Evolutionary conservation across 169 alveolate species (phyloP).

Genomic region (Condylostoma magnum): DNA sequence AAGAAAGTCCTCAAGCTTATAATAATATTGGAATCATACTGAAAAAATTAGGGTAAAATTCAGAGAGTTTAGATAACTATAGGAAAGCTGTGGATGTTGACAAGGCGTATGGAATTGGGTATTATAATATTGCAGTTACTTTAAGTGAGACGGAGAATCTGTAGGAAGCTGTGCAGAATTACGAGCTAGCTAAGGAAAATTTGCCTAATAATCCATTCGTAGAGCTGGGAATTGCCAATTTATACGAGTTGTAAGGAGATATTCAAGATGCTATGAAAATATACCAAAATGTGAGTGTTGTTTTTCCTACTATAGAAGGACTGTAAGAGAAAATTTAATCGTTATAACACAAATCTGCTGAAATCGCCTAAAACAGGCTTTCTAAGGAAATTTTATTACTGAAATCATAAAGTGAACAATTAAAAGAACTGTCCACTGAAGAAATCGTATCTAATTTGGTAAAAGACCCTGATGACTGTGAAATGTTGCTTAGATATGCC

Average conservation of each 20-base stretch:
- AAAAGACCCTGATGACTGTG: slow-evolving; percentile 37
- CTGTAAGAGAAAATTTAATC: slow-evolving; percentile 14
- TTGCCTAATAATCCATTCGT: slow-evolving; percentile 48
- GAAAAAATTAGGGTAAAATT: slow-evolving; percentile 54
- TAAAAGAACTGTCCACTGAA: slow-evolving; percentile 5
- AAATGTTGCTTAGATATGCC: slow-evolving; percentile 36
- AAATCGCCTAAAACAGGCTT: neutral
- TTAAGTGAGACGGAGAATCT: slow-evolving; percentile 38
- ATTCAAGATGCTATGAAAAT: slow-evolving; percentile 46
- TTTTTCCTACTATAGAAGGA: slow-evolving; percentile 17
- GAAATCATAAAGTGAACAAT: slow-evolving; percentile 16
- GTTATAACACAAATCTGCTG: slow-evolving; percentile 8
- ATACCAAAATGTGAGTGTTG: slow-evolving; percentile 29
- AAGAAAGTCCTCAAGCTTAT: slow-evolving; percentile 54
- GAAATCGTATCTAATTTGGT: slow-evolving; percentile 29
- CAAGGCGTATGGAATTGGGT: slow-evolving; percentile 54
- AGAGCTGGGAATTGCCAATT: slow-evolving; percentile 55
- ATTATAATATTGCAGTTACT: slow-evolving; percentile 51
- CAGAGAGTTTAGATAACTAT: slow-evolving; percentile 50
- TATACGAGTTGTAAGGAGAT: slow-evolving; percentile 47
- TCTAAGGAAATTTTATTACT: slow-evolving; percentile 2
- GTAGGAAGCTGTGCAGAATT: slow-evolving; percentile 33
- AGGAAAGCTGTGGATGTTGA: slow-evolving; percentile 65
- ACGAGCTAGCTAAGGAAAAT: slow-evolving; percentile 29
- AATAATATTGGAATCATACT: slow-evolving; percentile 57